These are phyloP conservation scores for Cryptococcus jaspeensis DNA, from an alignment of 1,284 basidiomycete species.

Conservation along the genomic window DNA sequence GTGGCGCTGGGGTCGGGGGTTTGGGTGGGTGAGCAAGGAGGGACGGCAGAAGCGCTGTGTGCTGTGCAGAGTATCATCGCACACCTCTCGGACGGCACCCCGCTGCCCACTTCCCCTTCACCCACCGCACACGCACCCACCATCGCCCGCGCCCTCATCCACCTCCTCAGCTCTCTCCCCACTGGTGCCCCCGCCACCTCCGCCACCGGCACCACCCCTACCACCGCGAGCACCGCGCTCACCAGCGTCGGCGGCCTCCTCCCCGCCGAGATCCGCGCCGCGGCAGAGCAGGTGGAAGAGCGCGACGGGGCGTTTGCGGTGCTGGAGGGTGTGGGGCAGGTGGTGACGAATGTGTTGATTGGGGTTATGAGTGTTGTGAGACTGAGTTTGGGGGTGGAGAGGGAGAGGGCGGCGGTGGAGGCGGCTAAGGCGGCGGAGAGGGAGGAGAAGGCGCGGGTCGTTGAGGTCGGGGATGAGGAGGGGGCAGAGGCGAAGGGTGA, in stretches of 20 bases:
- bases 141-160: slow-evolving; percentile 20
- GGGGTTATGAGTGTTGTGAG: slow-evolving; percentile 32
- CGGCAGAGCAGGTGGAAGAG: slow-evolving; percentile 14
- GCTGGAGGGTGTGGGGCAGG: slow-evolving; percentile 33
- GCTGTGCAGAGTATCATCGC: neutral
- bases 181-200: no score
- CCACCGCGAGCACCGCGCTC: no score
- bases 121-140: neutral
- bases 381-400: slow-evolving; percentile 12
- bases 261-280: neutral
- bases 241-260: neutral
- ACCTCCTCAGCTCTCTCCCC: slow-evolving; percentile 31
- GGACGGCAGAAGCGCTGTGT: neutral
- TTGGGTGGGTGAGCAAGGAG: neutral
- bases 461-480: neutral
- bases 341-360: slow-evolving; percentile 43
- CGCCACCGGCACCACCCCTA: no score
- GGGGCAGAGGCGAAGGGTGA: neutral
- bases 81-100: neutral
- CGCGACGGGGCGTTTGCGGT: slow-evolving; percentile 42
- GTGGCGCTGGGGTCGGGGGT: neutral
- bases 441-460: no score
- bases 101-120: slow-evolving; percentile 1
- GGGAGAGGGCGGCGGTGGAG: neutral
- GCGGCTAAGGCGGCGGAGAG: neutral